Conservation (phyloP, 148 eudicot genomes). For the Cornus controversa region DNA sequence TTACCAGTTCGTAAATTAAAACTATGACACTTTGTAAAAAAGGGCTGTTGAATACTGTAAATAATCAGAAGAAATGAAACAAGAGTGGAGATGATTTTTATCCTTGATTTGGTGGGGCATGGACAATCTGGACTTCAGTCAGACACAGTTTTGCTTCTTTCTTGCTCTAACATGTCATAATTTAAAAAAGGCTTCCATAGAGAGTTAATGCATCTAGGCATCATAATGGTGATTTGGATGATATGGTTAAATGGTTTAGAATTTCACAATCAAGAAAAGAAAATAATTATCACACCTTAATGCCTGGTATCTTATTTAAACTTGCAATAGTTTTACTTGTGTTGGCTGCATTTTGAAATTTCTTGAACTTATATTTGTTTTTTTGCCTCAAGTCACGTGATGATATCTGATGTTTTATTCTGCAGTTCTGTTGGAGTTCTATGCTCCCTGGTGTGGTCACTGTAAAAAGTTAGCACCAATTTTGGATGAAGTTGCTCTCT, state of each 20-base stretch:
- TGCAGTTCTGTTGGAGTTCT: constrained; percentile 63
- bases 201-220: background rate
- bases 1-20: no score
- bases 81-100: no score
- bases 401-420: constrained; percentile 9
- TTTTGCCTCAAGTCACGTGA: background rate
- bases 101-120: background rate
- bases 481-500: constrained; percentile 67
- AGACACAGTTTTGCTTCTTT: background rate
- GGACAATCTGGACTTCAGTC: background rate
- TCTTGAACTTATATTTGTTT: background rate
- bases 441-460: constrained; percentile 86
- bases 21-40: no score
- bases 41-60: no score
- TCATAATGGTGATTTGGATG: background rate
- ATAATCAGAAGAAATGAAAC: no score
- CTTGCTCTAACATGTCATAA: background rate
- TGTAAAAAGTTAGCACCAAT: constrained; percentile 72
- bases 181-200: background rate
- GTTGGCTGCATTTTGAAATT: background rate
- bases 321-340: background rate
- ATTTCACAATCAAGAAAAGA: no score
- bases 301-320: background rate
- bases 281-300: no score
- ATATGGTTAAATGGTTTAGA: background rate